Evolutionary conservation across 2,329 filamentous ascomycete genomes (phyloP).

Genomic region (Phyllosticta ampelicida): DNA sequence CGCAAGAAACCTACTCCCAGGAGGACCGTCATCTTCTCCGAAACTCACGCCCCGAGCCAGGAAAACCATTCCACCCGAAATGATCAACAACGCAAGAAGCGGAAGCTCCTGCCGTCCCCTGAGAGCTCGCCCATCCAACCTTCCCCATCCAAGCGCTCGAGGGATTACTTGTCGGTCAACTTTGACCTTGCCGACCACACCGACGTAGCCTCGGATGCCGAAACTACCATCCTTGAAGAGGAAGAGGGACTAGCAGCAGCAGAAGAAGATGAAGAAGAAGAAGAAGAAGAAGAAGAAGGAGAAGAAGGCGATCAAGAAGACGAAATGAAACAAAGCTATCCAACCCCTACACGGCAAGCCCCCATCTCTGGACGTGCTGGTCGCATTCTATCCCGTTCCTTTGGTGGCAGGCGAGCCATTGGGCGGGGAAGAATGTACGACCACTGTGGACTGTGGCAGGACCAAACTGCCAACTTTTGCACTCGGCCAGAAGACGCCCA

Average conservation of each 20-base stretch:
- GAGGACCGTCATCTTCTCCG: constrained; percentile 30
- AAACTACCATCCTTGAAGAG: constrained; percentile 8
- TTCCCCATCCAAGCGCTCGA: constrained; percentile 30
- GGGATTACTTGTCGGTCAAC: constrained; percentile 15
- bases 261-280: too few species aligned
- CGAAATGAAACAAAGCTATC: constrained; percentile 16
- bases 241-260: too few species aligned
- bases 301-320: too few species aligned
- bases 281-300: too few species aligned
- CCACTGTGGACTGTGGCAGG: constrained; percentile 43
- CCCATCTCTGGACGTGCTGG: constrained; percentile 23
- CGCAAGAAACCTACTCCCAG: constrained; percentile 24
- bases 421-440: constrained; percentile 30
- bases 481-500: constrained; percentile 45
- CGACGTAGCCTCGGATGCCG: constrained; percentile 9
- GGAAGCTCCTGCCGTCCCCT: constrained; percentile 31
- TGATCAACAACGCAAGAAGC: constrained; percentile 21
- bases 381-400: constrained; percentile 35
- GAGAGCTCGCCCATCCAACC: constrained; percentile 30
- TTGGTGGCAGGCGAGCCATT: constrained; percentile 32
- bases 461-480: constrained; percentile 50
- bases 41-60: constrained; percentile 17
- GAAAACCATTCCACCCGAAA: constrained; percentile 23
- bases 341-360: constrained; percentile 28
- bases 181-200: constrained; percentile 5